phyloP scores from a whole-genome alignment of 148 eudicot species.

The Camellia sinensis region DNA sequence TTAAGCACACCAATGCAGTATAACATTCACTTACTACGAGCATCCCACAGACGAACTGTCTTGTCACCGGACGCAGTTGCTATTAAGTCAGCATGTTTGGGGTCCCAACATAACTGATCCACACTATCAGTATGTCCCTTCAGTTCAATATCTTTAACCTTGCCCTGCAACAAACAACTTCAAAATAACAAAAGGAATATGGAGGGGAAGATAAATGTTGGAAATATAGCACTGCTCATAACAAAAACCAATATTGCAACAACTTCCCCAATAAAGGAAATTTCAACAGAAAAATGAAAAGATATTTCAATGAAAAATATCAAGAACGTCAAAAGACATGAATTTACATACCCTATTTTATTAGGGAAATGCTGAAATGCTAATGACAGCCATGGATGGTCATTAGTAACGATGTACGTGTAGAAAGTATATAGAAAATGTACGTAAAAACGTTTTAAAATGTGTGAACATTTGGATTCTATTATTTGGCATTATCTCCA shows the following conservation, averaged over 20 bases:
- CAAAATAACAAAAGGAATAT: constrained; percentile 5
- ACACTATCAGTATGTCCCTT: constrained; percentile 98
- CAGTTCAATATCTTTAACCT: constrained; percentile 87
- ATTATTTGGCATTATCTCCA: too few species aligned
- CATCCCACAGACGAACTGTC: constrained; percentile 98
- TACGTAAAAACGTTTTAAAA: too few species aligned
- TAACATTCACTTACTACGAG: constrained; percentile 67
- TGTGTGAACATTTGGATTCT: too few species aligned
- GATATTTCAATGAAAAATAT: neutral
- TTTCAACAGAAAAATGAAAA: neutral
- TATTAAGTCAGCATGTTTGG: constrained; percentile 82
- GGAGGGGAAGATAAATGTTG: neutral
- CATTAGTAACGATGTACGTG: too few species aligned
- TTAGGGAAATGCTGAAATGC: too few species aligned
- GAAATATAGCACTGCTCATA: neutral
- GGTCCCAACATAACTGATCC: constrained; percentile 99
- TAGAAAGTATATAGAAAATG: too few species aligned
- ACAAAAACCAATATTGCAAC: neutral
- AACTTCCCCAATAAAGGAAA: neutral
- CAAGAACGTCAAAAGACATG: neutral
- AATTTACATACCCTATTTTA: neutral
- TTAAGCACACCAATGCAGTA: neutral
- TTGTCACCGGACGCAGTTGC: constrained; percentile 99
- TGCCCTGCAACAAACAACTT: constrained; percentile 49
- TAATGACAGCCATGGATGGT: too few species aligned